phyloP scores from a whole-genome alignment of 2,329 filamentous ascomycete genomes.

The Alternaria atra region DNA sequence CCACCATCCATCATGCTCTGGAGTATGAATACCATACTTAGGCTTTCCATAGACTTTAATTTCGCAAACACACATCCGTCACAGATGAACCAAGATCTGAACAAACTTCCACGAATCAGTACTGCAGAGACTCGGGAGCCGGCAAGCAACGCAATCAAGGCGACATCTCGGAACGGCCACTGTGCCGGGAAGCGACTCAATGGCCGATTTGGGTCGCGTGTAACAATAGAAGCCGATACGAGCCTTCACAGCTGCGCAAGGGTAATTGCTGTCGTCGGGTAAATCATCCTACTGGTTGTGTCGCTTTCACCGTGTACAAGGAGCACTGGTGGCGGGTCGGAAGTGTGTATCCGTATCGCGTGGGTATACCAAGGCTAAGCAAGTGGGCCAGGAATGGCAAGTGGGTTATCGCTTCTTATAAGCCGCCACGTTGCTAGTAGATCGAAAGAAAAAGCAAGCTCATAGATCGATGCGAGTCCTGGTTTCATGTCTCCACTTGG shows the following conservation, averaged over 20 bases:
- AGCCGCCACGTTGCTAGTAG: background rate
- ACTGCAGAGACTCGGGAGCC: background rate
- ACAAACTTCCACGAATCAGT: background rate
- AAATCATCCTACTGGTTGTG: background rate
- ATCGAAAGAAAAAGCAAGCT: background rate
- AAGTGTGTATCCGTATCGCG: background rate
- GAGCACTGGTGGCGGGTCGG: background rate
- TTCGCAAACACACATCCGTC: background rate
- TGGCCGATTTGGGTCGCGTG: background rate
- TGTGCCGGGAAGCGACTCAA: background rate
- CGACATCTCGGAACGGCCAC: background rate
- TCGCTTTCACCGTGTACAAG: background rate
- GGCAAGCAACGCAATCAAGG: background rate
- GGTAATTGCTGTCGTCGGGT: background rate
- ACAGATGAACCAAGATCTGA: background rate
- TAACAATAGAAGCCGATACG: background rate
- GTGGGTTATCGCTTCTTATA: background rate
- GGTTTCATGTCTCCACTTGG: background rate
- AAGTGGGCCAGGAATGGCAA: background rate
- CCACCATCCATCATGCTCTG: background rate
- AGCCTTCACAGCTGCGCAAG: background rate
- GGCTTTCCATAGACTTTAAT: background rate
- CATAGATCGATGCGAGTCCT: background rate
- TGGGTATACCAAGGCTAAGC: background rate
- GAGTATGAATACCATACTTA: background rate